Base-by-base conservation (phyloP, 768 basidiomycete species). In the Cystobasidium onofrii region DNA sequence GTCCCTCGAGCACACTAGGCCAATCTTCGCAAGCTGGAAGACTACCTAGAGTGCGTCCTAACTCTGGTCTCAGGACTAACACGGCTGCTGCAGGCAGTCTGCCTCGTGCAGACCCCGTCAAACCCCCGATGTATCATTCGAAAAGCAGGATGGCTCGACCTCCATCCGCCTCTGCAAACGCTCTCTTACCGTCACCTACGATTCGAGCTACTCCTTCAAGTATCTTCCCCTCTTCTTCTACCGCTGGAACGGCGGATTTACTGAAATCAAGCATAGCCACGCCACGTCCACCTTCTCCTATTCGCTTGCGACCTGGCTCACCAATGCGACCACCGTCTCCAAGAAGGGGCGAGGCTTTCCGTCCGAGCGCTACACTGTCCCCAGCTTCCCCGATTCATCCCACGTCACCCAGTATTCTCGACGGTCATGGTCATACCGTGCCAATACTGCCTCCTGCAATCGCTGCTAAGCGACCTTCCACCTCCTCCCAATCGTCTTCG, bases 401-500 rank as follows among this genome's bases (percentile, higher is more conserved):
- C 4, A 29, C 31, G 9, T 34, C 63, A 18, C 20, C 63, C 29
- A 20, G 20, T 12, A 29, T 25, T 41, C 15, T 4, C 23, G 36
- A 18, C 63, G 7, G 7, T 18, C 34, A 25, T 25, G 18, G 33
- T 13, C 39, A 3, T 15, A 15, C 23, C 57, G n/a, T 23, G 4
- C 17, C 39, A n/a, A 15, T 41, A 64, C 17, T 10, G n/a, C 25
- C 63, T 2, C 34, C 33, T 4, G 41, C 63, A 39, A 27, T 25
- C 29, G 39, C 31, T 4, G 29, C 55, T 3, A 71, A 71, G 36
- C 54, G 69, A 12, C 69, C 69, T 9, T 71, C 69, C 23, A 71
- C 69, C 20, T 71, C 69, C 23, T 71, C 69, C 9, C 54, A 60
- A 36, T 71, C 69, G 1, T 71, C 69, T 20, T 71, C 69, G 9